phyloP scores from a whole-genome alignment of 2,329 filamentous ascomycete genomes.

The Graphilbum ipis-grandicollis region DNA sequence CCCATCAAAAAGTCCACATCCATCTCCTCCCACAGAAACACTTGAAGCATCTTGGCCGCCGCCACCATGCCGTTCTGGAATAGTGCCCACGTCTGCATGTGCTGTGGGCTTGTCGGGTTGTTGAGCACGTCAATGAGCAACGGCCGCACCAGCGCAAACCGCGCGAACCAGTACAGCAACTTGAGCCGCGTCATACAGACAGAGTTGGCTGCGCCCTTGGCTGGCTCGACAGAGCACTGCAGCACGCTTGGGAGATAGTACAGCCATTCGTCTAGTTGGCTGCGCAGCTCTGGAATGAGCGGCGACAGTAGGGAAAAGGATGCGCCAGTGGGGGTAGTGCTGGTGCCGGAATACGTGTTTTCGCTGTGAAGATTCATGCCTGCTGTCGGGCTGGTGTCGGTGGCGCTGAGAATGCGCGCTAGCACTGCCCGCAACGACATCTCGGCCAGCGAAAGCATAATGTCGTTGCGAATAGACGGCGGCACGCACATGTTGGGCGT shows the following conservation, averaged over 20 bases:
- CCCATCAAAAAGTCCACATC: neutral
- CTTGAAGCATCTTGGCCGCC: neutral
- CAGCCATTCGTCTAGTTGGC: neutral
- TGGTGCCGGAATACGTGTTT: neutral
- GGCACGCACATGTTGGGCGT: neutral
- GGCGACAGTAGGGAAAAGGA: neutral
- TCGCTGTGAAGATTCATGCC: too few relatives aligned
- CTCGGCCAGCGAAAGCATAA: slow-evolving; percentile 1
- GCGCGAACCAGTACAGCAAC: neutral
- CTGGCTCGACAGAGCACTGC: neutral
- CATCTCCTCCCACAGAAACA: neutral
- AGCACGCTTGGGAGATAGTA: neutral
- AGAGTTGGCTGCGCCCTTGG: neutral
- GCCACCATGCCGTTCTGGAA: slow-evolving; percentile 1
- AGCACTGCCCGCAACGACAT: neutral
- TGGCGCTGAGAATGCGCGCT: neutral
- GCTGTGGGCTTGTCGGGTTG: neutral
- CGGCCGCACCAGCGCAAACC: neutral
- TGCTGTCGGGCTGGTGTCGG: neutral
- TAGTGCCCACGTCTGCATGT: neutral
- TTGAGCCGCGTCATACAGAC: neutral
- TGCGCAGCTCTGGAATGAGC: neutral
- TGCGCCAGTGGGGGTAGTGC: neutral
- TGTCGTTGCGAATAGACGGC: neutral
- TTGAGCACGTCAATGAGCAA: neutral